Base-by-base conservation (phyloP, 1,284 basidiomycete species). In the Leccinum subspadiceum region DNA sequence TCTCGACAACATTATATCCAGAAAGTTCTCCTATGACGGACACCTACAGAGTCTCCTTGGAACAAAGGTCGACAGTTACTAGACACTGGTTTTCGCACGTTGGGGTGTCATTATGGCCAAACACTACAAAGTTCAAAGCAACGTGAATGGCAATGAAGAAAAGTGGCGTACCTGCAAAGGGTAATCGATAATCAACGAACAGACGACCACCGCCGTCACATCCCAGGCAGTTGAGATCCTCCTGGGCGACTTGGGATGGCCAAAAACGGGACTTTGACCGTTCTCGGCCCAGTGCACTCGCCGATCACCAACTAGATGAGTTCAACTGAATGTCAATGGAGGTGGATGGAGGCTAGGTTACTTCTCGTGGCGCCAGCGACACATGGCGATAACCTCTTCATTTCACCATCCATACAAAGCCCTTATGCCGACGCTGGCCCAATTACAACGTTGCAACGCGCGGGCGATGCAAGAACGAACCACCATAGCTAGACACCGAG, bases 121-220 rank as follows among this genome's bases (percentile, higher is more conserved):
- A 15, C 44, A 37, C 24, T 29, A 12, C 48, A 35, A 64, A 22
- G 24, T 44, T 46, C 48, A 31, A 44, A 8, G 20, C 31, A 20
- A 56, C 41, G 10, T 50, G 37, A 37, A 57, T 22, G 39, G 37
- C 5, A 29, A 48, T 41, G 20, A 22, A 20, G 33, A 6, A 56
- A 46, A 37, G 48, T n/a, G 33, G n/a, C 46, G 49, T 63, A 37
- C 56, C 49, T 39, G 56, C 56, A 60, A 63, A 66, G 31, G 37
- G 55, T 20, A 67, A 53, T 49, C 31, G 37, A 49, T 20, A 67
- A 53, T 49, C 31, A 26, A 52, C 50, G 39, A 37, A 50, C 62
- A 20, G n/a, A 60, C 53, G 7, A 54, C 29, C 63, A 46, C 31
- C 31, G 20, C 12, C 49, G 51, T 5, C 49, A 8, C 20, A 53